phyloP scores from a whole-genome alignment of 108 stramenopile genomes.

The Craspedostauros australis region DNA sequence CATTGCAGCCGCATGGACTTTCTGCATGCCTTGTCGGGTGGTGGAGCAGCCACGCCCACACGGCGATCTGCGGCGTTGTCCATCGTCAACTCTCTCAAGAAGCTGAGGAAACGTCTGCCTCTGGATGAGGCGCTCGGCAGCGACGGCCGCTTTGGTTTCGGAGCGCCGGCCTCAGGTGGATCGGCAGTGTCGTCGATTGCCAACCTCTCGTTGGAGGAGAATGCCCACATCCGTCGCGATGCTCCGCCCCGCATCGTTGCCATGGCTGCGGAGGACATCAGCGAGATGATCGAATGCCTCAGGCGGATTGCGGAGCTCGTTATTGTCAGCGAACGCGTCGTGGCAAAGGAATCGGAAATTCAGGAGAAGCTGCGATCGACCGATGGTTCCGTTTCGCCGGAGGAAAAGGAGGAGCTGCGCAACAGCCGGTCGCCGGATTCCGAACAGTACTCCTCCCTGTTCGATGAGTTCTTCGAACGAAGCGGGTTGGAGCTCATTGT shows the following conservation, averaged over 20 bases:
- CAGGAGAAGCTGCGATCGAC: conserved; percentile 4
- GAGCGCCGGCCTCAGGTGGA: no score
- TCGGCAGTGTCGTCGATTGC: no score
- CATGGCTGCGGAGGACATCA: conserved; percentile 29
- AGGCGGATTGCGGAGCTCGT: conserved; percentile 74
- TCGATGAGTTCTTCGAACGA: conserved; percentile 75
- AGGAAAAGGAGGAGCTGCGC: conserved; percentile 1
- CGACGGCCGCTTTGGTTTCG: no score
- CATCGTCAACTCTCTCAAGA: no score
- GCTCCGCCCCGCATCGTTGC: conserved; percentile 27
- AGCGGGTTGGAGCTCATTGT: conserved; percentile 58
- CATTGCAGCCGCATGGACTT: no score
- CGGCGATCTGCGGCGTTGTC: no score
- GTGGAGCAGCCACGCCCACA: no score
- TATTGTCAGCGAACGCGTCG: conserved; percentile 51
- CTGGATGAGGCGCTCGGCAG: no score
- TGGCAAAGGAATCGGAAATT: conserved; percentile 10
- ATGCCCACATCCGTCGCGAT: no score
- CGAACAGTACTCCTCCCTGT: conserved; percentile 48
- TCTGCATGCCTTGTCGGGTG: no score
- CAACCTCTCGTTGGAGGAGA: no score
- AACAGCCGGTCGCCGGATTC: conserved; percentile 16
- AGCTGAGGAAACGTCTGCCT: no score
- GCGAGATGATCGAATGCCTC: conserved; percentile 57
- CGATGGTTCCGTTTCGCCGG: neutral